These are phyloP conservation scores for Colletotrichum sp. DNA, from an alignment of 2,329 filamentous ascomycete species.

Conservation along the genomic window DNA sequence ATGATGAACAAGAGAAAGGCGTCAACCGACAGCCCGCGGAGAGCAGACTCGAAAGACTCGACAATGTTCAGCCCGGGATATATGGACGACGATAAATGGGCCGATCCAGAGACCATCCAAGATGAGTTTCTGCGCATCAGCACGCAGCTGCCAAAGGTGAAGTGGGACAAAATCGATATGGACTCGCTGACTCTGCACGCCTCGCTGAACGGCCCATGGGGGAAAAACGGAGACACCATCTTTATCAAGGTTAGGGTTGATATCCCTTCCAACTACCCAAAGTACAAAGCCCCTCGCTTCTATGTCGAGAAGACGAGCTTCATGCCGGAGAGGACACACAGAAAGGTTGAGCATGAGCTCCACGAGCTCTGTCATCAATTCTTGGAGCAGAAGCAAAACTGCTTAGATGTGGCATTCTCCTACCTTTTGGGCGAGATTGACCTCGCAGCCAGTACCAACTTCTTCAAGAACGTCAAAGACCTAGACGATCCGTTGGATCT, in stretches of 20 bases:
- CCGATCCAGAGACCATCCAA: constrained; percentile 65
- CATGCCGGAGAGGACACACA: constrained; percentile 62
- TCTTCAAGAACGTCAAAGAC: constrained; percentile 70
- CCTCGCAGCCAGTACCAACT: constrained; percentile 63
- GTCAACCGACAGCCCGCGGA: constrained; percentile 47
- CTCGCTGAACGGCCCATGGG: constrained; percentile 72
- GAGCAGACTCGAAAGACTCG: constrained; percentile 58
- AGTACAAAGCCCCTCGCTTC: constrained; percentile 62
- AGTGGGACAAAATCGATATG: constrained; percentile 70
- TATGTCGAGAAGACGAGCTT: constrained; percentile 66
- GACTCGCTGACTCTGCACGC: constrained; percentile 62
- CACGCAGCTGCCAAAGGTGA: constrained; percentile 66
- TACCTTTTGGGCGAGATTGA: constrained; percentile 70
- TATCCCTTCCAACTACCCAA: constrained; percentile 65
- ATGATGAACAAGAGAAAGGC: constrained; percentile 64
- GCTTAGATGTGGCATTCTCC: constrained; percentile 65
- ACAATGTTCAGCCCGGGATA: constrained; percentile 56
- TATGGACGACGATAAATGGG: constrained; percentile 62
- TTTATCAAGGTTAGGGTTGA: constrained; percentile 68
- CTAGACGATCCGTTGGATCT: constrained; percentile 62
- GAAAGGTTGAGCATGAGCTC: constrained; percentile 59
- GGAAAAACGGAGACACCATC: constrained; percentile 58
- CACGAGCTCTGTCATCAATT: constrained; percentile 62
- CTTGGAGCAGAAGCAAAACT: constrained; percentile 63
- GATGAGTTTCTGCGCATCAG: constrained; percentile 70